phyloP scores from a whole-genome alignment of 2,329 filamentous ascomycete genomes.

The Hawksworthiomyces lignivorus region DNA sequence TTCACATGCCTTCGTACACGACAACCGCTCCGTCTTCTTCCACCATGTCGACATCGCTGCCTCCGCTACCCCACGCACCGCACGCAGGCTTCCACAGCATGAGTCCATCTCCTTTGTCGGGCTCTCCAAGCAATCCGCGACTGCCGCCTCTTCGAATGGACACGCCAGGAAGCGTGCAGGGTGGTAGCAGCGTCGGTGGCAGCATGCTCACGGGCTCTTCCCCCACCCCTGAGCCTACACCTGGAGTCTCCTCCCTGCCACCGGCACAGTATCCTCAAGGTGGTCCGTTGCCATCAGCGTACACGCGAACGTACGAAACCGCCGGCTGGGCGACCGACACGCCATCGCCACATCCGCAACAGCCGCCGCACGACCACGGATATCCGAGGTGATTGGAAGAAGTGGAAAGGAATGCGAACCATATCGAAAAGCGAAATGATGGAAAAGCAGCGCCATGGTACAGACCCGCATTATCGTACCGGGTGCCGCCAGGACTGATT shows the following conservation, averaged over 20 bases:
- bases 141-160: constrained; percentile 12
- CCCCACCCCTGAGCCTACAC: constrained; percentile 8
- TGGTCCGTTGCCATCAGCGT: neutral
- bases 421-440: constrained; percentile 35
- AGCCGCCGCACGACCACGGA: constrained; percentile 67
- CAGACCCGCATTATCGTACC: no score
- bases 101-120: constrained; percentile 12
- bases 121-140: constrained; percentile 9
- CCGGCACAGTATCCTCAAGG: neutral
- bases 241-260: constrained; percentile 4
- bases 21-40: neutral
- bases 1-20: constrained; percentile 3
- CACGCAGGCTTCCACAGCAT: constrained; percentile 7
- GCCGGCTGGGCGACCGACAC: constrained; percentile 12
- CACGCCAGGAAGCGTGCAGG: constrained; percentile 19
- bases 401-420: constrained; percentile 61
- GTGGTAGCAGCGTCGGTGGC: constrained; percentile 17
- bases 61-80: neutral
- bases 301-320: constrained; percentile 17
- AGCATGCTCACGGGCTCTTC: constrained; percentile 11
- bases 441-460: no score
- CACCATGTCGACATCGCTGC: constrained; percentile 4
- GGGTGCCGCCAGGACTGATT: no score
- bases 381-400: constrained; percentile 60
- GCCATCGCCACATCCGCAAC: constrained; percentile 21